A percentile compares a stretch with the other conserved stretches of the same genome.
phyloP scores from a whole-genome alignment of 2,329 filamentous ascomycete species.

The Zopfia rhizophila region DNA sequence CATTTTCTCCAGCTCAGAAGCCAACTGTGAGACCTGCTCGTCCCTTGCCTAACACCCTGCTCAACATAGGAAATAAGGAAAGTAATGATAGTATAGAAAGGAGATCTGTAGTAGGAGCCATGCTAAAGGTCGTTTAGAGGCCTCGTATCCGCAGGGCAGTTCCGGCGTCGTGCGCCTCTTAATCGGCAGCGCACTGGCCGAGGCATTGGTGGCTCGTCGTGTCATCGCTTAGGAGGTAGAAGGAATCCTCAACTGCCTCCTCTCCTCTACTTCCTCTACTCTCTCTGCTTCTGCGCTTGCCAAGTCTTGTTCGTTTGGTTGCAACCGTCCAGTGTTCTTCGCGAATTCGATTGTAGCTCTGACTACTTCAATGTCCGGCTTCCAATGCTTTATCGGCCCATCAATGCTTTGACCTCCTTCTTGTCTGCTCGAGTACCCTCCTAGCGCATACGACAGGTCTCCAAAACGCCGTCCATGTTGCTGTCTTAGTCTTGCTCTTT shows the following conservation, averaged over 20 bases:
- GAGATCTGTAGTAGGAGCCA: too few relatives aligned
- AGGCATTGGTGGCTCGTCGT: too few relatives aligned
- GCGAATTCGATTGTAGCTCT: slow-evolving; percentile 24
- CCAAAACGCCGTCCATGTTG: too few relatives aligned
- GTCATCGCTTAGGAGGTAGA: slow-evolving; percentile 9
- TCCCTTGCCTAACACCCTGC: slow-evolving; percentile 25
- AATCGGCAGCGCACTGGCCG: slow-evolving; percentile 17
- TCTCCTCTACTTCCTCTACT: slow-evolving; percentile 14
- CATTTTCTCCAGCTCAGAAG: slow-evolving; percentile 24
- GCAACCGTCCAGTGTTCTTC: slow-evolving; percentile 13
- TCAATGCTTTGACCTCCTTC: slow-evolving; percentile 21
- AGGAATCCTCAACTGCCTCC: slow-evolving; percentile 10
- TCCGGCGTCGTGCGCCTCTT: slow-evolving; percentile 24
- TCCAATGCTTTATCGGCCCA: slow-evolving; percentile 18
- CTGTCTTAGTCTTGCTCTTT: too few relatives aligned
- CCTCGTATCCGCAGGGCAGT: slow-evolving; percentile 19
- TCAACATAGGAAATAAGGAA: slow-evolving; percentile 28
- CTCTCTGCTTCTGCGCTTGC: slow-evolving; percentile 7
- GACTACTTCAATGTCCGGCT: slow-evolving; percentile 21
- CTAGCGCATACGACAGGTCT: slow-evolving; percentile 16
- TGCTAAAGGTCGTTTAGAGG: slow-evolving; percentile 11
- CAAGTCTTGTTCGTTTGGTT: slow-evolving; percentile 5
- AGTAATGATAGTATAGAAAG: slow-evolving; percentile 13
- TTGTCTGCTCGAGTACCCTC: slow-evolving; percentile 18
- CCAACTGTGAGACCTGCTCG: slow-evolving; percentile 26